These are phyloP conservation scores for Vairimorpha necatrix DNA, from an alignment of 371 early-diverging fungal genomes.

Conservation along the genomic window DNA sequence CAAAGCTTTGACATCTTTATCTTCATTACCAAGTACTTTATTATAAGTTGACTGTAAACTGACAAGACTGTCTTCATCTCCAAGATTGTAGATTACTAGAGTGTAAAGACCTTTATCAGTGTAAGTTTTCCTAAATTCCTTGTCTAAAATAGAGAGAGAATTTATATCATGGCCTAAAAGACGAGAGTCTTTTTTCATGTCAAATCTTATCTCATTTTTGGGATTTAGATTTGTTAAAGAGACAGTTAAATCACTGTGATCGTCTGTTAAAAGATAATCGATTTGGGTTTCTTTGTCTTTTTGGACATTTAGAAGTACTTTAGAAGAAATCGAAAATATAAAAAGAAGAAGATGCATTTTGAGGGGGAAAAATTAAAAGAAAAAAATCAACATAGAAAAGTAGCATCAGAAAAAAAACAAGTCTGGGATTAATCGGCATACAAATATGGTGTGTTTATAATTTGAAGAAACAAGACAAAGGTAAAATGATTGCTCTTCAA, in stretches of 20 bases:
- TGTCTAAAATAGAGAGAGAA: neutral
- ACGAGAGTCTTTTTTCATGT: neutral
- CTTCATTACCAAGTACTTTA: conserved; percentile 4
- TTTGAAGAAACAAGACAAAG: no score
- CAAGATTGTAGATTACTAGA: conserved; percentile 2
- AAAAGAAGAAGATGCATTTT: neutral
- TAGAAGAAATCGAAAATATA: neutral
- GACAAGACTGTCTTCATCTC: conserved; percentile 3
- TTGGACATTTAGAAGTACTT: neutral
- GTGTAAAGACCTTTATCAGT: conserved; percentile 3
- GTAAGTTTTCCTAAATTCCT: neutral
- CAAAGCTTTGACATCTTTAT: conserved; percentile 24
- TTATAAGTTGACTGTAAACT: conserved; percentile 7
- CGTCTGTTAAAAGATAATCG: neutral
- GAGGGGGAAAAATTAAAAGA: neutral
- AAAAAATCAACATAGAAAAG: neutral
- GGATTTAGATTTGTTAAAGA: neutral
- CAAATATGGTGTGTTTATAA: no score
- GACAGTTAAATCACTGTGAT: neutral
- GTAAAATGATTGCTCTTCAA: no score
- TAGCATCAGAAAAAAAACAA: no score
- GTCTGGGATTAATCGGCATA: no score
- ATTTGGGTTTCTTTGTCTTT: neutral
- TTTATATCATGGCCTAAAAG: neutral
- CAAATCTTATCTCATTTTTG: neutral